A percentile compares a stretch with the other conserved stretches of the same genome.
phyloP scores from a whole-genome alignment of 805 yeast species.

The Candida arabinofermentans region DNA sequence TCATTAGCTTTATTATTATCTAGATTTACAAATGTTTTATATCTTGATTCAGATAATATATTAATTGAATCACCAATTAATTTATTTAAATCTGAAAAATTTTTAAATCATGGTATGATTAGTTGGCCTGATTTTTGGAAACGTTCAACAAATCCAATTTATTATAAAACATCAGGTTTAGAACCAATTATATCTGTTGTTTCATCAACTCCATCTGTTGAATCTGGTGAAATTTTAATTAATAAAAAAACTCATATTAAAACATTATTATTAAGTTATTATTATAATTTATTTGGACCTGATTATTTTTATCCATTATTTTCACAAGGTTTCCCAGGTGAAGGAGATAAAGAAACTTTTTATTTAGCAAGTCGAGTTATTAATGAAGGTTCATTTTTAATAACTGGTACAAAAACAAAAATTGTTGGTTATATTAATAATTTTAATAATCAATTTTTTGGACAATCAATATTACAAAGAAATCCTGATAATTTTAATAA shows the following conservation, averaged over 20 bases:
- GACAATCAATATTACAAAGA: slow-evolving; percentile 30
- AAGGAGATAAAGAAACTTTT: slow-evolving; percentile 79
- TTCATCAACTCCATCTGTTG: slow-evolving; percentile 53
- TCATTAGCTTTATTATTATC: slow-evolving; percentile 46
- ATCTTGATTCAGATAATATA: slow-evolving; percentile 47
- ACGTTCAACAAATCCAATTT: slow-evolving; percentile 56
- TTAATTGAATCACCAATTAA: slow-evolving; percentile 37
- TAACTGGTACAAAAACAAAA: slow-evolving; percentile 28
- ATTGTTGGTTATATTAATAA: slow-evolving; percentile 28
- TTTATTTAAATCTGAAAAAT: slow-evolving; percentile 42
- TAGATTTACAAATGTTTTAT: slow-evolving; percentile 41
- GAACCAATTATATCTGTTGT: slow-evolving; percentile 29
- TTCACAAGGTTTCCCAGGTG: slow-evolving; percentile 72
- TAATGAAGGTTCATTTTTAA: slow-evolving; percentile 24
- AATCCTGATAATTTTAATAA: slow-evolving; percentile 24
- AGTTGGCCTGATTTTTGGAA: slow-evolving; percentile 71
- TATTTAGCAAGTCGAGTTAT: slow-evolving; percentile 58
- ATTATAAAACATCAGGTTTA: slow-evolving; percentile 44
- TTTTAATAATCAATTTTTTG: slow-evolving; percentile 21
- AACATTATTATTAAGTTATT: slow-evolving; percentile 55
- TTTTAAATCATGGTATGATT: slow-evolving; percentile 41
- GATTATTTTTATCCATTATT: slow-evolving; percentile 61
- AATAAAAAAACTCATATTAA: slow-evolving; percentile 56
- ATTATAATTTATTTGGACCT: slow-evolving; percentile 67
- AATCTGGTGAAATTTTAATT: slow-evolving; percentile 65